phyloP scores from a whole-genome alignment of 2,329 filamentous ascomycete species.

The Talaromyces atroroseus region DNA sequence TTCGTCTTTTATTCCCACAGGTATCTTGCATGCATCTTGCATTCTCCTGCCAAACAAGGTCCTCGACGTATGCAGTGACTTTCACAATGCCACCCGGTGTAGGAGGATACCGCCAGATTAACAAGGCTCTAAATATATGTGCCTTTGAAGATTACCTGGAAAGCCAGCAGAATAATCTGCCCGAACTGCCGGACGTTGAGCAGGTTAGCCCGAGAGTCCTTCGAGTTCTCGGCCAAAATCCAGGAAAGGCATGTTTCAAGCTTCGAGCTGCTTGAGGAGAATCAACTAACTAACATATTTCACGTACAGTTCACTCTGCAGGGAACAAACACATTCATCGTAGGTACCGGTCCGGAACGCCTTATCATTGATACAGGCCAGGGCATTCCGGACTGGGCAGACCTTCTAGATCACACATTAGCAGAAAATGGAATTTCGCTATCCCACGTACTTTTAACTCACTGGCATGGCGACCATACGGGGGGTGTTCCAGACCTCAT shows the following conservation, averaged over 20 bases:
- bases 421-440: constrained; percentile 25
- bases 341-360: constrained; percentile 31
- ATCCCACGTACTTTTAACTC: constrained; percentile 40
- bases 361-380: constrained; percentile 36
- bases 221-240: constrained; percentile 42
- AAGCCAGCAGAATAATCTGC: constrained; percentile 33
- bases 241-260: constrained; percentile 39
- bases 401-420: constrained; percentile 34
- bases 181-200: constrained; percentile 36
- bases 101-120: constrained; percentile 36
- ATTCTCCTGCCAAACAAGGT: too few relatives aligned
- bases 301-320: constrained; percentile 31
- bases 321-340: constrained; percentile 39
- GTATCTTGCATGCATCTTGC: too few relatives aligned
- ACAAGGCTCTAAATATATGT: constrained; percentile 44
- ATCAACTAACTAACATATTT: background rate
- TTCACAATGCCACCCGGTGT: too few relatives aligned
- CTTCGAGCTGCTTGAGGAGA: too few relatives aligned
- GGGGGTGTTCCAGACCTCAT: constrained; percentile 39
- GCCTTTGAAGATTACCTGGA: constrained; percentile 47
- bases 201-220: constrained; percentile 39
- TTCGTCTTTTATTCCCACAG: too few relatives aligned
- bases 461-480: constrained; percentile 44
- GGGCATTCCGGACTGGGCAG: constrained; percentile 30
- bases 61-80: too few relatives aligned